These are phyloP conservation scores for Rhizophagus prolifer DNA, from an alignment of 192 early-diverging fungal genomes.

Conservation along the genomic window DNA sequence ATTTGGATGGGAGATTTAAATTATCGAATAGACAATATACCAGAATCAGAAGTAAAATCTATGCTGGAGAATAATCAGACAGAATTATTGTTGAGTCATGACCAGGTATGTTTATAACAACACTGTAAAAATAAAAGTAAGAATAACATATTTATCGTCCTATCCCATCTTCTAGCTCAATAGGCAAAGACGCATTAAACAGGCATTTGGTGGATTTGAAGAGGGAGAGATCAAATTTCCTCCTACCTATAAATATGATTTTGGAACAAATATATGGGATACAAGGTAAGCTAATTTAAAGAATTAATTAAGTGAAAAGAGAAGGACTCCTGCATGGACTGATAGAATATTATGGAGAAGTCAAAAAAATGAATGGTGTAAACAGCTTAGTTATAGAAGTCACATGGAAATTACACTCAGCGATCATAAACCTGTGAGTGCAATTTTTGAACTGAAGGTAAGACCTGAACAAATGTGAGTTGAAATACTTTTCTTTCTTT, in stretches of 20 bases:
- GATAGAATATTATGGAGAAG: slow-evolving; percentile 92
- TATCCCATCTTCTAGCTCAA: slow-evolving; percentile 47
- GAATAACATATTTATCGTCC: neutral
- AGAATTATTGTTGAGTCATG: slow-evolving; percentile 67
- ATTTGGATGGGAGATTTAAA: slow-evolving; percentile 97
- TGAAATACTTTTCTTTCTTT: too few species aligned
- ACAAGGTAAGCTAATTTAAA: slow-evolving; percentile 49
- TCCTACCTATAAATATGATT: slow-evolving; percentile 93
- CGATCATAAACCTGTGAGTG: slow-evolving; percentile 93
- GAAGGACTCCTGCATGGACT: slow-evolving; percentile 86
- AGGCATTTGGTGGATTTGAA: slow-evolving; percentile 83
- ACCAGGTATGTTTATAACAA: slow-evolving; percentile 60
- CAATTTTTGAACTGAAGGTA: slow-evolving; percentile 64
- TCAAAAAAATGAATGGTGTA: slow-evolving; percentile 49
- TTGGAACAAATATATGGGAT: slow-evolving; percentile 81
- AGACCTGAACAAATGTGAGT: neutral
- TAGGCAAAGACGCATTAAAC: slow-evolving; percentile 58
- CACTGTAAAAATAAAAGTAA: neutral
- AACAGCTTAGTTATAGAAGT: slow-evolving; percentile 52
- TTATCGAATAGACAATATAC: slow-evolving; percentile 73
- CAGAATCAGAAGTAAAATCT: slow-evolving; percentile 60
- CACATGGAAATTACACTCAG: slow-evolving; percentile 67
- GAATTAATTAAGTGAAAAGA: slow-evolving; percentile 59
- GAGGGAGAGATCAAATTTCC: slow-evolving; percentile 76
- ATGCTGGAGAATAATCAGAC: slow-evolving; percentile 56